These are phyloP conservation scores for Cryphonectria nitschkei DNA, from an alignment of 2,329 filamentous ascomycete genomes.

Conservation along the genomic window DNA sequence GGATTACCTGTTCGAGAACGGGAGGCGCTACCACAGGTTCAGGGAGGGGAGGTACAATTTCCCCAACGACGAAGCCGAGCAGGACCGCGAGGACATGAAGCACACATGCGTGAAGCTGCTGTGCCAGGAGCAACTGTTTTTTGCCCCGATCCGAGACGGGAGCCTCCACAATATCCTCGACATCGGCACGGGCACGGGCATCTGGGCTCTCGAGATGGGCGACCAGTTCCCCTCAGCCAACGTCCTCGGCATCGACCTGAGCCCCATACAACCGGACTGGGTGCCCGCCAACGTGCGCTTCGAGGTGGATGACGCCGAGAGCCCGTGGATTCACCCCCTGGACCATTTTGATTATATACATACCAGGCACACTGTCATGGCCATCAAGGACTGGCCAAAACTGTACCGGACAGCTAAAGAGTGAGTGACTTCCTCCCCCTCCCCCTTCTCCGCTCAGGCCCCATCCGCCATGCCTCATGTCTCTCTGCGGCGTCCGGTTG, in stretches of 20 bases:
- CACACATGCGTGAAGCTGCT: slow-evolving; percentile 56
- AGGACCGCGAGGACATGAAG: slow-evolving; percentile 62
- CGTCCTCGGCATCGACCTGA: slow-evolving; percentile 48
- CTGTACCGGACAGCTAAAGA: slow-evolving; percentile 51
- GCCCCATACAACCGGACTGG: slow-evolving; percentile 50
- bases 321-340: slow-evolving; percentile 54
- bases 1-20: slow-evolving; percentile 60
- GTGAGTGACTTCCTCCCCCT: slow-evolving; percentile 37
- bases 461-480: too few species aligned
- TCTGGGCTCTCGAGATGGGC: slow-evolving; percentile 61
- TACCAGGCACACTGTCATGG: slow-evolving; percentile 58
- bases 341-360: slow-evolving; percentile 66
- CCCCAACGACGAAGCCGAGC: slow-evolving; percentile 63
- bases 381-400: slow-evolving; percentile 58
- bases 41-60: slow-evolving; percentile 60
- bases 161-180: slow-evolving; percentile 57
- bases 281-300: slow-evolving; percentile 65
- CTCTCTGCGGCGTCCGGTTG: too few species aligned
- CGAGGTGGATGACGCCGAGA: slow-evolving; percentile 65
- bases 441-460: too few species aligned
- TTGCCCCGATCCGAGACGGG: slow-evolving; percentile 51
- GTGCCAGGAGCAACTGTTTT: slow-evolving; percentile 53
- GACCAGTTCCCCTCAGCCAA: slow-evolving; percentile 46
- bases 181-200: slow-evolving; percentile 61
- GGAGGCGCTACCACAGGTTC: slow-evolving; percentile 61